A percentile compares a stretch with the other conserved stretches of the same genome.
phyloP scores from a whole-genome alignment of 1,284 basidiomycete species.

The Austroboletus novae-zelandiae region DNA sequence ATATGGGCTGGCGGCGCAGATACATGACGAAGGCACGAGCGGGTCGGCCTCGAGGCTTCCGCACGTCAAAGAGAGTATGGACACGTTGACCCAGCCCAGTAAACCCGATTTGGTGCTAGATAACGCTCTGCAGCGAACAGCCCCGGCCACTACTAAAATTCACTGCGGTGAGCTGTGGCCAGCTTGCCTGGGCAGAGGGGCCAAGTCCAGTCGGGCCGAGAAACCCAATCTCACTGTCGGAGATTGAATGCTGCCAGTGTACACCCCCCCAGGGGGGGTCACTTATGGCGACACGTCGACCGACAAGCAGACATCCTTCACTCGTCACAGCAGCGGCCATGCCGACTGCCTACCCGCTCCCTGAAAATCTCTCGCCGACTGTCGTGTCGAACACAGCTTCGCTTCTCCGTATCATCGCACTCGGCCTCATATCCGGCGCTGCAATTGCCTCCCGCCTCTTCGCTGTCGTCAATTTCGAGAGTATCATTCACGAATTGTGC shows the following conservation, averaged over 20 bases:
- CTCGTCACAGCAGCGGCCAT: constrained; percentile 40
- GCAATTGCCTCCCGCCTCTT: constrained; percentile 96
- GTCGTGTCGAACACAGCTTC: constrained; percentile 82
- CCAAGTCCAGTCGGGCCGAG: too few relatives aligned
- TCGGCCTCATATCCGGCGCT: constrained; percentile 86
- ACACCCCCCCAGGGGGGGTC: neutral
- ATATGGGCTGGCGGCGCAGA: constrained; percentile 24
- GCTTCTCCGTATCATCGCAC: constrained; percentile 82
- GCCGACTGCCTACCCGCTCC: constrained; percentile 67
- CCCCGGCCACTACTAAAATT: too few relatives aligned
- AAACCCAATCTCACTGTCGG: too few relatives aligned
- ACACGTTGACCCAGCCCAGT: constrained; percentile 17
- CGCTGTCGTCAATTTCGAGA: constrained; percentile 97
- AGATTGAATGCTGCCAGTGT: too few relatives aligned
- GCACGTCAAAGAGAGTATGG: constrained; percentile 14
- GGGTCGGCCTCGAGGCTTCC: constrained; percentile 32
- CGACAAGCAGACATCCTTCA: too few relatives aligned
- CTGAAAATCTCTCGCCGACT: constrained; percentile 62
- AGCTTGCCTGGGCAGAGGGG: constrained; percentile 6
- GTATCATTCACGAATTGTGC: constrained; percentile 98
- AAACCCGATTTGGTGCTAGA: constrained; percentile 10
- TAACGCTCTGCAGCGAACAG: constrained; percentile 14
- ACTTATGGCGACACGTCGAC: constrained; percentile 13
- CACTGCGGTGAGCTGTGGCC: too few relatives aligned
- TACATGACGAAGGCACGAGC: constrained; percentile 27